Percentiles rank a stretch among this genome's conserved stretches.
Evolutionary conservation across 257 asterid genomes (phyloP).

Genomic region (Ehretia macrophylla): DNA sequence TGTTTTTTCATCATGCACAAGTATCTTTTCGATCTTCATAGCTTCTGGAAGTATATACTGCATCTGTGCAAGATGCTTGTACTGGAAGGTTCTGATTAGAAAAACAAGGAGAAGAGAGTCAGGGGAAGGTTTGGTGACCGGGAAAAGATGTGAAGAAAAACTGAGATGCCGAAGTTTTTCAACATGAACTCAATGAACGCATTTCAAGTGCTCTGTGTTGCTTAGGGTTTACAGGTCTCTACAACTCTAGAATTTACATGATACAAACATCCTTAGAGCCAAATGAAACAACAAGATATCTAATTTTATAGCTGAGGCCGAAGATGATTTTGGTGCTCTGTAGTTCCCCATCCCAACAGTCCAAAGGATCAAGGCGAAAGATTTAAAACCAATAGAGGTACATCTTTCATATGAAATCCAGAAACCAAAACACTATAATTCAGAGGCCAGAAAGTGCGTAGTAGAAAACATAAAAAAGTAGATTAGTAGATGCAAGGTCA

Average conservation of each 20-base stretch:
- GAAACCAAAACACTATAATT: no score
- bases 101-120: conserved; percentile 11
- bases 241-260: no score
- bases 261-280: no score
- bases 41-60: conserved; percentile 75
- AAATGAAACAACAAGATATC: no score
- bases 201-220: no score
- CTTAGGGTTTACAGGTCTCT: no score
- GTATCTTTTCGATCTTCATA: conserved; percentile 66
- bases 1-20: conserved; percentile 54
- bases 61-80: conserved; percentile 72
- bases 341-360: not conserved
- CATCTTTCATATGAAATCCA: not conserved
- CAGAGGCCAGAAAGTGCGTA: no score
- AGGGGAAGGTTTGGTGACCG: conserved; percentile 10
- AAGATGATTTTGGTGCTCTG: no score
- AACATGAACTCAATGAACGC: not conserved
- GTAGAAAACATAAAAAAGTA: not conserved
- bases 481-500: not conserved
- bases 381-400: not conserved
- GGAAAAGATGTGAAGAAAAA: not conserved
- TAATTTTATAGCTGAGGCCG: no score
- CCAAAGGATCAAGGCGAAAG: not conserved
- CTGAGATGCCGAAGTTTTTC: not conserved
- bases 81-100: conserved; percentile 46